phyloP scores from a whole-genome alignment of 177 flowering plant genomes.

The Vitis hybrid region DNA sequence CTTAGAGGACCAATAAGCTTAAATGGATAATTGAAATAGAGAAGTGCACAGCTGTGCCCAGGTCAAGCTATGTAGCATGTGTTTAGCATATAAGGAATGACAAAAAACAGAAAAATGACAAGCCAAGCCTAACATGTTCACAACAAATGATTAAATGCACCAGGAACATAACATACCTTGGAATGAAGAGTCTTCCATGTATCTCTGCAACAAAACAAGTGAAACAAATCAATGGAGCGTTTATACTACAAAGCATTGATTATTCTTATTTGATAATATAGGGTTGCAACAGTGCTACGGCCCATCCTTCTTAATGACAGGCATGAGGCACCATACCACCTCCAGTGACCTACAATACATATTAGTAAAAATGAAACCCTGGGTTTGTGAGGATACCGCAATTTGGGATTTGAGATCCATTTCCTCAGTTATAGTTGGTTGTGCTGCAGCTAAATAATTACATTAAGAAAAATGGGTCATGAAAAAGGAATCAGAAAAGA shows the following conservation, averaged over 20 bases:
- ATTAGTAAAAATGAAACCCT: background rate
- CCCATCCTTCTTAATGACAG: background rate
- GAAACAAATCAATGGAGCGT: slow-evolving; percentile 8
- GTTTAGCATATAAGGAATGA: background rate
- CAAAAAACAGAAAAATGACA: background rate
- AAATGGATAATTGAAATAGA: background rate
- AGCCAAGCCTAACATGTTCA: background rate
- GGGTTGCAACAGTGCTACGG: background rate
- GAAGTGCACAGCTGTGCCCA: background rate
- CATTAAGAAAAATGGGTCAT: background rate
- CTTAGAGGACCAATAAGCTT: background rate
- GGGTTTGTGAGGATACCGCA: slow-evolving; percentile 26
- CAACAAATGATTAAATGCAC: background rate
- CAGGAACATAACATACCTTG: slow-evolving; percentile 24
- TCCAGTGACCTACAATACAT: background rate
- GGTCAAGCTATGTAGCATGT: background rate
- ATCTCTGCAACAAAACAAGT: slow-evolving; percentile 26
- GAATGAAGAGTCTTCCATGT: slow-evolving; percentile 42
- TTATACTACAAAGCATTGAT: background rate
- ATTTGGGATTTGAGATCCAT: slow-evolving; percentile 39
- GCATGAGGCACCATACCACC: background rate
- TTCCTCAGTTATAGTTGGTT: slow-evolving; percentile 16
- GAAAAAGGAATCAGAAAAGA: background rate
- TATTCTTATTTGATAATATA: background rate
- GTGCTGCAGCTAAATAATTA: slow-evolving; percentile 11